Base-by-base conservation (phyloP, 805 yeast genomes). In the Schizosaccharomyces japonicus region DNA sequence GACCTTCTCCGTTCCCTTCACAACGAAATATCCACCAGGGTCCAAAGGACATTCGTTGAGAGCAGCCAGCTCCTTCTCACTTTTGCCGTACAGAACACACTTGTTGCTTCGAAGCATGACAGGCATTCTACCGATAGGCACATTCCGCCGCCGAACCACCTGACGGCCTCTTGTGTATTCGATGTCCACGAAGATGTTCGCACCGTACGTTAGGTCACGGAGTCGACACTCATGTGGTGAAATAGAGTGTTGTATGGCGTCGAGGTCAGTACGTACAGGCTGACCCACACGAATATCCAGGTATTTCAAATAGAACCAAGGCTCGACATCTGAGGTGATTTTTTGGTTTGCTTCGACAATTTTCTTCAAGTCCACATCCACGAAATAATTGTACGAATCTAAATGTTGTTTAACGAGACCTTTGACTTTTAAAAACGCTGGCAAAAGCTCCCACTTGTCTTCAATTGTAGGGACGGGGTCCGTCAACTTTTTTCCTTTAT, bases 81-180 rank as follows among this genome's bases (percentile, higher is more conserved):
- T 68, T 45, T 80, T 75, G 17, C 84, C 92, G 52, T 75, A 75
- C 50, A 90, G 66, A 31, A 82, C 76, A 70, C 98, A 90, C 60
- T 84, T 83, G 59, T 83, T 81, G 25, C 94, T 80, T 56, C 95
- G 71, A 55, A 90, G 69, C 98, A 90, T 90, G 57, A 90, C 77
- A n/a, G 98, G 98, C 95, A 90, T 90, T 58, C 94, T 73, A 31
- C 98, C 99, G 51, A 90, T 87, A 60, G 85, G 95, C 51, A 90
- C 71, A 58, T 83, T 92, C 56, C 80, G 72, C 55, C 83, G 87
- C 68, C 82, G 74, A 54, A 87, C 81, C 60, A 90, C 81, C 61
- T 83, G 84, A 52, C 87, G 70, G 31, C 96, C 98, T 60, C 95
- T 72, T 0, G 96, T 90, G 59, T 90, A 90, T 59, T 90, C 98